Evolutionary conservation across 192 early-diverging fungal species (phyloP).

Genomic region (Coemansia sp.): DNA sequence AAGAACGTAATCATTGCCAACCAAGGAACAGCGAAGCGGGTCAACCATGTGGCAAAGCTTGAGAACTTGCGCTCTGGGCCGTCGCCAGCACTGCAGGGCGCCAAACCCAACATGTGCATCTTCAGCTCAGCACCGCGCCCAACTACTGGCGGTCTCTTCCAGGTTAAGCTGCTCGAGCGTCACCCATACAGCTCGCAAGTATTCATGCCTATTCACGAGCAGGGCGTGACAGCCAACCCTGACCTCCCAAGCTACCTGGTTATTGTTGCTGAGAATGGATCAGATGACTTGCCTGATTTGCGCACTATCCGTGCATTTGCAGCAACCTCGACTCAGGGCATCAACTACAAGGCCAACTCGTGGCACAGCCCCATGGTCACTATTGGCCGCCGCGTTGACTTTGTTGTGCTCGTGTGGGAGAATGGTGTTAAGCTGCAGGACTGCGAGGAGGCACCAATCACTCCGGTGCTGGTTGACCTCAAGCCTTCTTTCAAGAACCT

Average conservation of each 20-base stretch:
- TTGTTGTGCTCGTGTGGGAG: slow-evolving; percentile 79
- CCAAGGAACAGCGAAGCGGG: slow-evolving; percentile 75
- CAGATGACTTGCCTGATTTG: slow-evolving; percentile 70
- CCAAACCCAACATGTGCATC: slow-evolving; percentile 69
- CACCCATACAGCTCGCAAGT: slow-evolving; percentile 82
- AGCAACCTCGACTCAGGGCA: slow-evolving; percentile 68
- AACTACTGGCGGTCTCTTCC: slow-evolving; percentile 52
- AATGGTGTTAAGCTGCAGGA: slow-evolving; percentile 71
- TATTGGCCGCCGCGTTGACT: slow-evolving; percentile 63
- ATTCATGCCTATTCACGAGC: slow-evolving; percentile 75
- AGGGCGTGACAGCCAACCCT: slow-evolving; percentile 23
- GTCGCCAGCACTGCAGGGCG: slow-evolving; percentile 31
- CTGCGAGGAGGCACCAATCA: slow-evolving; percentile 62
- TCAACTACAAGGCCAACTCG: slow-evolving; percentile 77
- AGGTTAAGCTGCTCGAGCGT: slow-evolving; percentile 74
- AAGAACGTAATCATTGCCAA: slow-evolving; percentile 60
- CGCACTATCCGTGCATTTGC: slow-evolving; percentile 73
- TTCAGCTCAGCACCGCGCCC: slow-evolving; percentile 57
- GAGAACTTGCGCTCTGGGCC: slow-evolving; percentile 52
- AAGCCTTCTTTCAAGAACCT: slow-evolving; percentile 45
- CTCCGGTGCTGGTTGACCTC: slow-evolving; percentile 36
- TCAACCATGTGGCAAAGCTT: slow-evolving; percentile 64
- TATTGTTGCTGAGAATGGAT: slow-evolving; percentile 75
- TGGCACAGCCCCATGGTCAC: slow-evolving; percentile 94
- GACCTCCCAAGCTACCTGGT: slow-evolving; percentile 65